A percentile compares a stretch with the other conserved stretches of the same genome.
These are phyloP conservation scores for Escallonia herrerae DNA, from an alignment of 129 eudicot genomes.

Conservation along the genomic window DNA sequence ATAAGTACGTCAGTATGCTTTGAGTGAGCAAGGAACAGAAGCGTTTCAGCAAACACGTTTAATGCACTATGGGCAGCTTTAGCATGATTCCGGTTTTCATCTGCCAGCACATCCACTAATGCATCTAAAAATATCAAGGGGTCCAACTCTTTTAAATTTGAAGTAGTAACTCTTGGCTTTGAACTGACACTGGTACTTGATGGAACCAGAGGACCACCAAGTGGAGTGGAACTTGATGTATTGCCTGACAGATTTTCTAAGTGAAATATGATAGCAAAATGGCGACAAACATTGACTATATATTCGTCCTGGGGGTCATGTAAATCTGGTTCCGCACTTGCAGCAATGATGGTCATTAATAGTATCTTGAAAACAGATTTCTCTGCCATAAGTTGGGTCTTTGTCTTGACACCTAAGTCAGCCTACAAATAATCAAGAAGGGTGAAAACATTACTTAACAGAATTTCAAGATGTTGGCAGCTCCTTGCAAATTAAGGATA, in stretches of 20 bases:
- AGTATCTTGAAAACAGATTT: conserved; percentile 89
- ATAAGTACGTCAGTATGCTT: conserved; percentile 62
- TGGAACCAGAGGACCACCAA: conserved; percentile 57
- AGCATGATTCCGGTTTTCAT: conserved; percentile 82
- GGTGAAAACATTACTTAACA: not conserved
- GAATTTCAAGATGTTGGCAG: not conserved
- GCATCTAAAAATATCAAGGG: conserved; percentile 94
- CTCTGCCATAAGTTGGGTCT: conserved; percentile 97
- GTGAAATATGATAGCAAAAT: conserved; percentile 90
- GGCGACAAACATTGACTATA: conserved; percentile 75
- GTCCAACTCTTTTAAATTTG: conserved; percentile 82
- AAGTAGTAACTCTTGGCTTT: conserved; percentile 44
- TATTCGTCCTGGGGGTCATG: conserved; percentile 73
- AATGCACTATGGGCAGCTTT: conserved; percentile 83
- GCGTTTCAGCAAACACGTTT: conserved; percentile 71
- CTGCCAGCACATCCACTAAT: conserved; percentile 81
- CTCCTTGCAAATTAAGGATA: not conserved
- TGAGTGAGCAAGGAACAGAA: conserved; percentile 75
- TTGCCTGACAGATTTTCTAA: conserved; percentile 49
- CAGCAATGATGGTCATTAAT: conserved; percentile 82
- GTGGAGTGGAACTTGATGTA: conserved; percentile 40
- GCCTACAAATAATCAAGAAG: conserved; percentile 43
- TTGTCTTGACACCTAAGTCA: conserved; percentile 95
- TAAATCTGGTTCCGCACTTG: conserved; percentile 80
- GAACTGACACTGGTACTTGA: conserved; percentile 38